Base-by-base conservation (phyloP, 768 basidiomycete species). In the Kwoniella europaea region DNA sequence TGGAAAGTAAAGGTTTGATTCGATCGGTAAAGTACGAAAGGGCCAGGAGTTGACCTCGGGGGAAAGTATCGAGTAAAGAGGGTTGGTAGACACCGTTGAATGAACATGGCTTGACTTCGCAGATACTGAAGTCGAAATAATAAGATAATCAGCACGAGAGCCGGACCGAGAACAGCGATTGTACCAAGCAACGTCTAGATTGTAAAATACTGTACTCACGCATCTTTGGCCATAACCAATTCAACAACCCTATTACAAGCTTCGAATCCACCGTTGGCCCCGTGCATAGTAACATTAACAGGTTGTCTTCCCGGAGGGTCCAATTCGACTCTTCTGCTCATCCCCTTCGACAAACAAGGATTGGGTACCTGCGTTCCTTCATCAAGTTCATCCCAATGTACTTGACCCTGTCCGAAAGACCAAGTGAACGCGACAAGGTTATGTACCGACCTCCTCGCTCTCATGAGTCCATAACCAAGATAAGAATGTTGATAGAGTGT, bases 21-120 rank as follows among this genome's bases (percentile, higher is more conserved):
- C 97, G 92, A 86, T 98, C 97, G 85, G 94, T 97, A 85, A 98
- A 99, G 87, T 98, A 99, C 24, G 94, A 97, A 1, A 99, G 87
- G n/a, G 96, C 88, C 29, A 96, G 88, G 72, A 96, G 87, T 78
- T 90, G 90, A 69, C 96, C 96, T 10, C 86, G 84, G 1, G 91
- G 88, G 88, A 98, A 98, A 10, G 92, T 90, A 72, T 96, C 92
- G 68, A 91, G 86, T 27, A 98, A 86, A 15, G 91, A 91, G 2
- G 97, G 97, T 82, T 99, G 97, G 85, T 98, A 98, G 27, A 97
- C 93, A 13, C 97, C 97, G 78, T 93, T 90, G 86, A 99, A 99
- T 4, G 96, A 92, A 82, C 97, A 99, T 0, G 97, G 97, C 78
- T 94, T 92, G 71, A 91, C 86, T 76, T 92, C 89, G 83, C 96